Evolutionary conservation across 192 early-diverging fungal genomes (phyloP), one percentile per base, ranked within the genome.

Genomic region (Coemansia sp.): DNA sequence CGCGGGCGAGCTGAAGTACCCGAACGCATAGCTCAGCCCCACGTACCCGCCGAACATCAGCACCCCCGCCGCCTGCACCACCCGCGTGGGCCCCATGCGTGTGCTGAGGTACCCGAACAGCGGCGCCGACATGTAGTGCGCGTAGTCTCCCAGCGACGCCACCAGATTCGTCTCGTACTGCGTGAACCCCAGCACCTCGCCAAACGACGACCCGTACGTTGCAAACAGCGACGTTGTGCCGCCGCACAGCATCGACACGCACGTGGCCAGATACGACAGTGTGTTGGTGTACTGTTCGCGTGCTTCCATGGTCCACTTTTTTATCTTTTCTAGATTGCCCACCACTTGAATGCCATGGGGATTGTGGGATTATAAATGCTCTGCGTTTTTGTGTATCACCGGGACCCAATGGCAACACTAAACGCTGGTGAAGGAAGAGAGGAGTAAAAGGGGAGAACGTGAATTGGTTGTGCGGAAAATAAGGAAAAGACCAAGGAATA

Each of bases 171-270:
- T 85, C 66, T 89, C 80, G 26, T 86, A 85, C 37, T 87, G 87
- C 38, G 77, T 85, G 56, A 88, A 89, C 13, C 81, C 77, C 9
- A 89, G 79, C 11, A 76, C 68, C 45, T 80, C 71, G 60, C 72
- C 68, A 62, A 88, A 76, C 58, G 79, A 70, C 44, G 83, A 77
- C 38, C 86, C 81, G 68, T 90, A 92, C 10, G 85, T 84, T 21
- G 85, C 79, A 68, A 89, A 92, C 18, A 90, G 70, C 68, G 89
- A 92, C 7, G 89, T 82, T 6, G 90, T 90, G 38, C 90, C 90
- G 38, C 84, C 85, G 21, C 80, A 77, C 8, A 81, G 66, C 74
- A 83, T 77, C 37, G 83, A 83, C 52, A 80, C 19, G 57, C 85
- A 79, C 15, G 70, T 75, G 6, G 72, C 71, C 8, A 76, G 15